Evolutionary conservation across 2,329 filamentous ascomycete species (phyloP).

Genomic region (Sclerotiophoma versabilis): DNA sequence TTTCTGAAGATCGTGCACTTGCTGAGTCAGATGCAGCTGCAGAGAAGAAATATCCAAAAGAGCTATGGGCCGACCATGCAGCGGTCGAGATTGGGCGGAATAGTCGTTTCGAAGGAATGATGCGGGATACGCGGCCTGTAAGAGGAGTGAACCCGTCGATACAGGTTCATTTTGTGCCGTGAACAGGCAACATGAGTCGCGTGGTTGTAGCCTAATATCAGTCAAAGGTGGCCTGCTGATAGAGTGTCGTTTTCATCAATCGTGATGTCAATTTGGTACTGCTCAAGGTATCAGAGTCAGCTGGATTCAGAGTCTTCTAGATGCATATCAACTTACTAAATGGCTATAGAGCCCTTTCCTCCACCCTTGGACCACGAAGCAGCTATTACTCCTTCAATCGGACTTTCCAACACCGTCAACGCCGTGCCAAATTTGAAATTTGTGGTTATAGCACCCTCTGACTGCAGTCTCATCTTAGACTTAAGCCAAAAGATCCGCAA

Average conservation of each 20-base stretch:
- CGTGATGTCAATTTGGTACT: constrained; percentile 19
- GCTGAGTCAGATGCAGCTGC: constrained; percentile 21
- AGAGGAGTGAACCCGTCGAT: constrained; percentile 3
- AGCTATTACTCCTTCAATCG: constrained; percentile 16
- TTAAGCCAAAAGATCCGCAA: constrained; percentile 45
- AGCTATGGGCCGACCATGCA: constrained; percentile 26
- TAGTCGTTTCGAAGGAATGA: constrained; percentile 20
- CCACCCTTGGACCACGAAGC: constrained; percentile 39
- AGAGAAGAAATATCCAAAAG: constrained; percentile 16
- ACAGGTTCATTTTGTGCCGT: constrained; percentile 4
- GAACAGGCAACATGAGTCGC: not conserved
- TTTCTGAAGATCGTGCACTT: constrained; percentile 22
- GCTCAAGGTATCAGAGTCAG: constrained; percentile 5
- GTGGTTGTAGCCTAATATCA: not conserved
- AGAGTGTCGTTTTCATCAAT: constrained; percentile 1
- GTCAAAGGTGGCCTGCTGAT: not conserved
- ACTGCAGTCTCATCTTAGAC: not conserved
- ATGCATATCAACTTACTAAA: constrained; percentile 28
- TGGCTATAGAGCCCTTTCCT: constrained; percentile 47
- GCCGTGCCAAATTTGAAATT: not conserved
- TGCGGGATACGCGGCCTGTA: not conserved
- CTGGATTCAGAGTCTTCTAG: not conserved
- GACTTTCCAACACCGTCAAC: constrained; percentile 7
- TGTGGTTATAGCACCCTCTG: not conserved
- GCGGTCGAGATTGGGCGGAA: constrained; percentile 35